Base-by-base conservation (phyloP, 495 filamentous ascomycete genomes). In the Aspergillus incahuasiensis region DNA sequence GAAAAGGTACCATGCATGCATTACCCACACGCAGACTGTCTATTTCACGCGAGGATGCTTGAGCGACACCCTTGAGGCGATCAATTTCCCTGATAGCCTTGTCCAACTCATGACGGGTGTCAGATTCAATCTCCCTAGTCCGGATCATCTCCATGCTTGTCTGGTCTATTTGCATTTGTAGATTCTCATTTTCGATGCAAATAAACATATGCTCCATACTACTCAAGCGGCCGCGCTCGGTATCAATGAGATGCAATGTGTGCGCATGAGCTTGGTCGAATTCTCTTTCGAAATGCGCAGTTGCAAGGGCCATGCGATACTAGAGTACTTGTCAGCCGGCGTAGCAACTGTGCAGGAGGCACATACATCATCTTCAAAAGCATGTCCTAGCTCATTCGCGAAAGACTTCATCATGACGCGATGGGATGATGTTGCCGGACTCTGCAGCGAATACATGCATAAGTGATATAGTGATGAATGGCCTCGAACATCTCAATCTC, bases 141-240 rank as follows among this genome's bases (percentile, higher is more conserved):
- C 60, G 65, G 50, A 77, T 72, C 15, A 81, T 64, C 38, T 78
- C 76, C 50, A 77, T 72, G 48, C 83, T 75, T 47, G 75, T 73
- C 50, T 84, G 72, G 18, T 75, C 67, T 22, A 95, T 69, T 59
- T 85, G 79, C 25, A 78, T 76, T 52, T 85, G 82, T 41, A 87
- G 68, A 15, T 75, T 71, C 46, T 88, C 83, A 56, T 86, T 86
- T 52, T 96, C 88, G 56, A 90, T 83, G 50, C 86, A 79, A 25
- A 88, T 74, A 32, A 92, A 62, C 16, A 91, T 67, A 45, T 84
- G 74, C 43, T 87, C 81, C 57, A 92, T 73, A 47, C 82, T 80
- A 38, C 86, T 62, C 55, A 82, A 73, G 9, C 91, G 82, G 21
- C 77, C 73, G 49, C 79, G 80, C 66, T 96, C 91, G 35, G 85